Conservation (phyloP, 2,329 filamentous ascomycete species). For the Tothia fuscella region DNA sequence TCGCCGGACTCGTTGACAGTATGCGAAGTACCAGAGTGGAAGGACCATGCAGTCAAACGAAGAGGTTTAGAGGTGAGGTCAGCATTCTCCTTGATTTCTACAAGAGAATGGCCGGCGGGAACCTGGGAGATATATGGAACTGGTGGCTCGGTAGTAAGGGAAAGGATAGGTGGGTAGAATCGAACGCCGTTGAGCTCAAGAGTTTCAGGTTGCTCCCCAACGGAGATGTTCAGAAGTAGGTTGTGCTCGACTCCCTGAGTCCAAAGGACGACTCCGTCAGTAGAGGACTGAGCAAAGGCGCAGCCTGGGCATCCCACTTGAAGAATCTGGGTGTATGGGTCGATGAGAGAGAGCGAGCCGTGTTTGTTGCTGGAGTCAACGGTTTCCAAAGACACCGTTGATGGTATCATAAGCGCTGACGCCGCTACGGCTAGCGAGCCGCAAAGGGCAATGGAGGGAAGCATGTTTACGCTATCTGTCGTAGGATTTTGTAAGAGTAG, state of each 20-base stretch:
- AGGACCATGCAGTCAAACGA: conserved; percentile 22
- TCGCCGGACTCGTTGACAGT: conserved; percentile 24
- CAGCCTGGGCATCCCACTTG: conserved; percentile 25
- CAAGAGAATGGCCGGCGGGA: conserved; percentile 15
- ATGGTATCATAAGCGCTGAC: conserved; percentile 23
- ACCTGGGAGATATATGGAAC: conserved; percentile 19
- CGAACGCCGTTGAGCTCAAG: conserved; percentile 25
- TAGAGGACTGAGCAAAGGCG: conserved; percentile 18
- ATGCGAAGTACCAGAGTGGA: conserved; percentile 22
- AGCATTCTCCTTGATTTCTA: conserved; percentile 12
- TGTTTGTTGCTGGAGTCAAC: conserved; percentile 18
- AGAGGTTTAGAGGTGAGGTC: conserved; percentile 16
- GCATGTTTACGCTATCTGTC: conserved; percentile 1
- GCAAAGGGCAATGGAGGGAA: conserved; percentile 18
- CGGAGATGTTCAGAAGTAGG: conserved; percentile 26
- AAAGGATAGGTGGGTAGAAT: conserved; percentile 24
- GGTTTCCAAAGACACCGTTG: conserved; percentile 18
- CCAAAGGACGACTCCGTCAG: conserved; percentile 20
- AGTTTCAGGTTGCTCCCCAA: conserved; percentile 20
- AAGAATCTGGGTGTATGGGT: conserved; percentile 22
- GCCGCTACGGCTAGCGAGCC: conserved; percentile 25
- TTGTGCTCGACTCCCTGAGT: conserved; percentile 21
- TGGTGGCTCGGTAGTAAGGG: not conserved
- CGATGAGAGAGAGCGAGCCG: conserved; percentile 20
- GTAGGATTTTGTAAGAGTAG: not conserved